Evolutionary conservation across 495 filamentous ascomycete species (phyloP), one percentile per base, ranked within the genome.

Genomic region (Schizothecium vesticola): DNA sequence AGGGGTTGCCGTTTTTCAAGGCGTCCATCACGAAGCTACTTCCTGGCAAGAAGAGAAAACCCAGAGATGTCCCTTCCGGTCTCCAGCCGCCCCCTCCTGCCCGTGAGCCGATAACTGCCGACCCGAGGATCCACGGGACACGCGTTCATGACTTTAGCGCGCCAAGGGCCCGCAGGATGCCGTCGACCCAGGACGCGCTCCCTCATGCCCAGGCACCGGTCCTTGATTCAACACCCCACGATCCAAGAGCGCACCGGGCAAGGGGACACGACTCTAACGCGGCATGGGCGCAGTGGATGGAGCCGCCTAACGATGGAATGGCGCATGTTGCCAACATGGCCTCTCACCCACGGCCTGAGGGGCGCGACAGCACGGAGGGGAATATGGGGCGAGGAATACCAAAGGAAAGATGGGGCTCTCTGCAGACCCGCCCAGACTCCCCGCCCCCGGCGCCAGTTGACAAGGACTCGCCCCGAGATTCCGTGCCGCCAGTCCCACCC

Each of bases 71-170:
- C 43, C 75, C 81, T 6, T 75, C 78, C 3, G 81, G 84, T 26
- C 74, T 82, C 12, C 80, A 84, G 61, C 74, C 86, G 28, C 76
- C 88, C n/a, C 86, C 88, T 5, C 79, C 84, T 8, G 36, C 43
- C 9, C 73, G 73, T 2, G 74, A 79, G 28, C 77, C 80, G 10
- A 51, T 19, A n/a, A 73, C 64, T 67, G 94, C 93, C 71, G 93
- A 97, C 73, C 92, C 92, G 21, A 80, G 93, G 56, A 97, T 97
- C 71, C 86, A 87, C 56, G 93, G 93, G 28, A 94, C 89, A 11
- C 85, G 88, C 33, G 87, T 97, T 9, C 93, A 97, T 78, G 93
- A 97, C 76, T 97, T 97, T 70, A 94, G 91, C 71, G 92, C 89
- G 1, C 93, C 93, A 11, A 82, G 92, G 43, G 84, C 86, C n/a